Evolutionary conservation across 805 yeast genomes (phyloP).

Genomic region (Monosporozyma servazzii): DNA sequence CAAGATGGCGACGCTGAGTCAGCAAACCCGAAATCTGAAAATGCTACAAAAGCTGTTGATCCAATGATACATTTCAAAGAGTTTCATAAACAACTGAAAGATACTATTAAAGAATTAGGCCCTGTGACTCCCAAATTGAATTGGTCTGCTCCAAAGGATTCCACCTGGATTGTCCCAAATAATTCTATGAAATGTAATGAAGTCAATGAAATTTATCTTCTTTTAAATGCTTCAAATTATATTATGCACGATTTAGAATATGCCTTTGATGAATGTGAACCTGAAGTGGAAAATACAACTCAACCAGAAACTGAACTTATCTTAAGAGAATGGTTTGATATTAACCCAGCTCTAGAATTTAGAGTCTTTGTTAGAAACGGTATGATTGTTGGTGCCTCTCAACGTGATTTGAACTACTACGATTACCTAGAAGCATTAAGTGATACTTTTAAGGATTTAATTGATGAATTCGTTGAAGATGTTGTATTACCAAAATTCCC

Average conservation of each 20-base stretch:
- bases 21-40: conserved; percentile 4
- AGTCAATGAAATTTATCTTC: conserved; percentile 66
- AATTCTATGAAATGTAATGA: conserved; percentile 64
- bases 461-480: conserved; percentile 48
- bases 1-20: conserved; percentile 14
- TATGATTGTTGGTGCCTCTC: conserved; percentile 63
- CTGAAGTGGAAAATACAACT: conserved; percentile 14
- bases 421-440: conserved; percentile 50
- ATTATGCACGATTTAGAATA: conserved; percentile 74
- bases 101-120: conserved; percentile 41
- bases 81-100: conserved; percentile 46
- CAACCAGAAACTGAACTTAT: conserved; percentile 51
- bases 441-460: conserved; percentile 38
- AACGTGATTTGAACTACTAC: conserved; percentile 80
- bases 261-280: conserved; percentile 48
- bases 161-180: conserved; percentile 81
- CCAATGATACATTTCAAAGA: conserved; percentile 47
- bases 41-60: conserved; percentile 19
- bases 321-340: conserved; percentile 68
- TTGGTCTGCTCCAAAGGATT: conserved; percentile 96
- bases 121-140: conserved; percentile 80
- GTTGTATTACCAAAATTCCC: conserved; percentile 42
- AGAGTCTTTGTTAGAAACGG: conserved; percentile 69
- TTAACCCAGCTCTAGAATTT: conserved; percentile 88
- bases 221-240: conserved; percentile 82